Evolutionary conservation across 148 eudicot genomes (phyloP), one percentile per base, ranked within the genome.

Genomic region (Beta vulgaris): DNA sequence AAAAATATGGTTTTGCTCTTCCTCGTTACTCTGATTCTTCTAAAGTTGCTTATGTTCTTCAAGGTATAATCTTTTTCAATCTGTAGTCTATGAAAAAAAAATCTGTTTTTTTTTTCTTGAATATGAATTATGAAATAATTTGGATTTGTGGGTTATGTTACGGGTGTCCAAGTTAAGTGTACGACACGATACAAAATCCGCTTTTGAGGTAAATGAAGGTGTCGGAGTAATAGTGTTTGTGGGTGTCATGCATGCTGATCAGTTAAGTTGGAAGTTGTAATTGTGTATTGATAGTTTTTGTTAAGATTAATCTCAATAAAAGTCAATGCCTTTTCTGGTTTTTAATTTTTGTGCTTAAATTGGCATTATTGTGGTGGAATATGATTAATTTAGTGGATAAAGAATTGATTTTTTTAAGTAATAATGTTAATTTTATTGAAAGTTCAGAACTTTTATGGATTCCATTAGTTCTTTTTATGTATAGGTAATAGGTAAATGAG

Each of bases 21-120:
- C 97, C 95, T 63, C 86, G 86, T 15, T 92, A 90, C 73, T 88
- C 92, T 49, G 94, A 92, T 84, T 92, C 92, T 8, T 78, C 92
- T 64, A 90, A 88, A 80, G 88, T 92, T 49, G 92, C 92, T 28
- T 90, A 90, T 71, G 97, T 91, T 82, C 93, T 91, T 78, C 90
- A 91, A 89, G 91, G 97, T 91, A 82, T 71, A 19, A 19, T 39
- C 13, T 19, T 68, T 53, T 55, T n/a, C 5, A 51, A 19, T 12
- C 28, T 58, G n/a, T 35, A 61, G 10, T n/a, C n/a, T n/a, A n/a
- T n/a, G n/a, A n/a, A n/a, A n/a, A n/a, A n/a, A n/a, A n/a, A n/a
- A n/a, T n/a, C n/a, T n/a, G n/a, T n/a, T n/a, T n/a, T n/a, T n/a
- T n/a, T n/a, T n/a, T n/a, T n/a, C n/a, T n/a, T n/a, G n/a, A n/a